Percentiles rank a stretch among this genome's conserved stretches.
Conservation (phyloP, 2,329 filamentous ascomycete genomes). For the Talaromyces sp. region DNA sequence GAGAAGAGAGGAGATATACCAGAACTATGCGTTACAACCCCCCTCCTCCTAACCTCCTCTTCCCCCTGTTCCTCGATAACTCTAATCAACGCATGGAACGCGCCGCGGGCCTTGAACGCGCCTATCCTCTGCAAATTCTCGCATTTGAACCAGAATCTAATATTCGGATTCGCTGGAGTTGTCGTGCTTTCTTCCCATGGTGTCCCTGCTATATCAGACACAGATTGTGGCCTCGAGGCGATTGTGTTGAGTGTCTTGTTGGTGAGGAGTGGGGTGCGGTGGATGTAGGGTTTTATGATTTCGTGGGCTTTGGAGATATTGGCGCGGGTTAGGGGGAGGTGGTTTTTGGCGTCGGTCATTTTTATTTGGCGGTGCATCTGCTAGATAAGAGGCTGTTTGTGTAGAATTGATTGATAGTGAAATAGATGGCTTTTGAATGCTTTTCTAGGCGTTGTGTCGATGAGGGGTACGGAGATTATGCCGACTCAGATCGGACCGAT, state of each 20-base stretch:
- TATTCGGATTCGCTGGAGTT: conserved; percentile 59
- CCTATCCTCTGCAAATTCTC: conserved; percentile 90
- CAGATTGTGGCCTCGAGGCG: conserved; percentile 67
- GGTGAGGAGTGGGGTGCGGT: conserved; percentile 80
- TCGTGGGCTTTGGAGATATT: conserved; percentile 71
- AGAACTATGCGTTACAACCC: conserved; percentile 86
- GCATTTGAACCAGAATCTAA: conserved; percentile 89
- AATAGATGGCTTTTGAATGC: neutral
- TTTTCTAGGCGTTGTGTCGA: neutral
- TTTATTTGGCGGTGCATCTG: neutral
- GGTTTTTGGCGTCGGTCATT: conserved; percentile 33
- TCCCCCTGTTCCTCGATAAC: conserved; percentile 63
- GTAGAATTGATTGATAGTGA: neutral
- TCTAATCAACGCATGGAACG: conserved; percentile 78
- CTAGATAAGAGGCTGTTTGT: neutral
- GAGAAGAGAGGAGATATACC: conserved; percentile 51
- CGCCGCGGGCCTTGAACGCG: conserved; percentile 88
- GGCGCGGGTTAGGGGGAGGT: conserved; percentile 66
- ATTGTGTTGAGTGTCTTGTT: conserved; percentile 71
- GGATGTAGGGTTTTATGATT: conserved; percentile 72
- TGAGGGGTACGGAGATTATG: neutral
- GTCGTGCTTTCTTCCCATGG: conserved; percentile 53
- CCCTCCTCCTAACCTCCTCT: conserved; percentile 61
- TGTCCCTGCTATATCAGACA: conserved; percentile 56
- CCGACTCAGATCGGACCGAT: neutral